Evolutionary conservation across 2,329 filamentous ascomycete genomes (phyloP).

Genomic region (Talaromyces marneffei): DNA sequence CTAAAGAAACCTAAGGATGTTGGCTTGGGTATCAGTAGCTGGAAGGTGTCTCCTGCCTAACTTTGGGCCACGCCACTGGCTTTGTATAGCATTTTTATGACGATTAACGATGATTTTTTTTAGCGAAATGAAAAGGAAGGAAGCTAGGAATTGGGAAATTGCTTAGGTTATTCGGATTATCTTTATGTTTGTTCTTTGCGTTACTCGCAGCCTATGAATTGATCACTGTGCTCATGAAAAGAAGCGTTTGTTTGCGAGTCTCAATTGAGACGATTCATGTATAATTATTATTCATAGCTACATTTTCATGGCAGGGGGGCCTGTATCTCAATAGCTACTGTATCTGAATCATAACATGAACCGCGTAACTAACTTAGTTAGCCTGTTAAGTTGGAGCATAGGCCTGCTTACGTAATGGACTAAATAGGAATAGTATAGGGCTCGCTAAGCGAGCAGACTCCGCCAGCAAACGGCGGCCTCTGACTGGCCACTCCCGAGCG

Average conservation of each 20-base stretch:
- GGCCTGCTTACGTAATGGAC: not conserved
- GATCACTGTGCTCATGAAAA: not conserved
- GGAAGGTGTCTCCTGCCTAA: conserved; percentile 25
- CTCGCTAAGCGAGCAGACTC: conserved; percentile 38
- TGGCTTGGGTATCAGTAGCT: conserved; percentile 52
- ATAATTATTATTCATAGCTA: not conserved
- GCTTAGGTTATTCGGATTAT: not conserved
- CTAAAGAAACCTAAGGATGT: conserved; percentile 50
- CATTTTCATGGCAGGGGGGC: not conserved
- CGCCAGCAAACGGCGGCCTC: conserved; percentile 1
- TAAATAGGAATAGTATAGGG: conserved; percentile 24
- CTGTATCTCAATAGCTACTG: not conserved
- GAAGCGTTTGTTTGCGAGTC: not conserved
- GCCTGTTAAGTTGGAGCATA: too few species aligned
- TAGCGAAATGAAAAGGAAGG: not conserved
- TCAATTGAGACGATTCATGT: not conserved
- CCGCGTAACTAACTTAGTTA: too few species aligned
- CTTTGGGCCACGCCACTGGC: conserved; percentile 13
- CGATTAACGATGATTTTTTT: conserved; percentile 6
- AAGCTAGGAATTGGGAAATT: not conserved
- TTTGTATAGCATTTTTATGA: not conserved
- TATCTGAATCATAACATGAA: too few species aligned
- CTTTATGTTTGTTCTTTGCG: not conserved
- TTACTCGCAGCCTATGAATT: not conserved
- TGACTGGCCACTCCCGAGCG: conserved; percentile 19